These are phyloP conservation scores for Lathyrus aphaca DNA, from an alignment of 306 rosid genomes.

Conservation along the genomic window DNA sequence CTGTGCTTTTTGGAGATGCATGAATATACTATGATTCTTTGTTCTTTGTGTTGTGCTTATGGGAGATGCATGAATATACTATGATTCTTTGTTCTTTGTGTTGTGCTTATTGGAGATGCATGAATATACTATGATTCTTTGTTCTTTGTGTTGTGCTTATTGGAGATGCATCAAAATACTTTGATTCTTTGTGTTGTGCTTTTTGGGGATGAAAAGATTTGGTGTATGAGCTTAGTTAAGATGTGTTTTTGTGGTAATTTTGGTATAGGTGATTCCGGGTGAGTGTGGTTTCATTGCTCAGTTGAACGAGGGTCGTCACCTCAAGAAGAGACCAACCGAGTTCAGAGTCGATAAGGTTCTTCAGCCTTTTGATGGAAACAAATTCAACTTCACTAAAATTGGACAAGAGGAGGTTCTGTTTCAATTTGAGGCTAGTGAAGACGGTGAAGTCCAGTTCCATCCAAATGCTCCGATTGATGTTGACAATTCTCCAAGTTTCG, in stretches of 20 bases:
- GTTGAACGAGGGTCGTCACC: constrained; percentile 97
- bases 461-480: constrained; percentile 78
- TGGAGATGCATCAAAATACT: background rate
- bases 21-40: too few relatives aligned
- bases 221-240: background rate
- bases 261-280: constrained; percentile 82
- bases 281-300: constrained; percentile 85
- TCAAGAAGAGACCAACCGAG: constrained; percentile 95
- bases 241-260: constrained; percentile 32
- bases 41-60: too few relatives aligned
- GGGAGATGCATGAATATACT: too few relatives aligned
- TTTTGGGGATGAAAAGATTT: background rate
- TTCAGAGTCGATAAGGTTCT: constrained; percentile 92
- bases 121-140: background rate
- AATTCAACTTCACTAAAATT: constrained; percentile 91
- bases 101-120: background rate
- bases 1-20: too few relatives aligned
- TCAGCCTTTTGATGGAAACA: constrained; percentile 84
- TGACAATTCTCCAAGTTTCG: constrained; percentile 74
- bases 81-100: background rate
- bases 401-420: constrained; percentile 94
- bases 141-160: background rate
- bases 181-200: background rate
- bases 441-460: constrained; percentile 69
- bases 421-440: constrained; percentile 75